Base-by-base conservation (phyloP, 2,329 filamentous ascomycete genomes). In the Epichloe aotearoae region DNA sequence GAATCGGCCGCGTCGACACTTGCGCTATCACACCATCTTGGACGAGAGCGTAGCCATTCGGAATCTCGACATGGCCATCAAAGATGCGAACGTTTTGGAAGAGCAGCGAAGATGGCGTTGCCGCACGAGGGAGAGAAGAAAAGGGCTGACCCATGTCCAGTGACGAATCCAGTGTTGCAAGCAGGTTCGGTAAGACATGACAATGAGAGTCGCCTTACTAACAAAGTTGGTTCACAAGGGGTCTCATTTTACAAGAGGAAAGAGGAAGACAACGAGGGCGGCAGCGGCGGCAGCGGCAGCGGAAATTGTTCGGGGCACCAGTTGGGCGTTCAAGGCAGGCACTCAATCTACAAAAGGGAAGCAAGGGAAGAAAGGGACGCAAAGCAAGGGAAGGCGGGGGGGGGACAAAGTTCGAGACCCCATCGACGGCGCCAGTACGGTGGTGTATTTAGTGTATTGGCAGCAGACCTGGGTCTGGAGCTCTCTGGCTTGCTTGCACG, bases 21-120 rank as follows among this genome's bases (percentile, higher is more conserved):
- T 56, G 50, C 26, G 58, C 59, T 52, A 75, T 71, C 39, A 66
- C 66, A 47, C 70, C 71, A 50, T 69, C 48, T 33, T 66, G 55
- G 7, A 75, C 63, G 12, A 69, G 57, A 4, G 73, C 62, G 33
- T 61, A 69, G 15, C 71, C 71, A 8, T 59, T 53, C 19, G 66
- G 61, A 34, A 74, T 69, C 1, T 59, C 65, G 2, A 63, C 55
- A 50, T 70, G 64, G 38, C 73, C 73, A 15, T 70, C 71, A 57
- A 75, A 75, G 47, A 75, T 66, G 37, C 69, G 69, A 40, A 74
- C 67, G 50, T 53, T 48, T n/a, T 30, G 19, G 34, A 52, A 52
- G 30, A 52, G 50, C 39, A 52, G 39, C 34, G 50, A 48, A 17
- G 50, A 33, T 12, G 50, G 50, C 39, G 34, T 42, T 45, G 36